Base-by-base conservation (phyloP, 192 early-diverging fungal genomes). In the Rhizophagus clarus region DNA sequence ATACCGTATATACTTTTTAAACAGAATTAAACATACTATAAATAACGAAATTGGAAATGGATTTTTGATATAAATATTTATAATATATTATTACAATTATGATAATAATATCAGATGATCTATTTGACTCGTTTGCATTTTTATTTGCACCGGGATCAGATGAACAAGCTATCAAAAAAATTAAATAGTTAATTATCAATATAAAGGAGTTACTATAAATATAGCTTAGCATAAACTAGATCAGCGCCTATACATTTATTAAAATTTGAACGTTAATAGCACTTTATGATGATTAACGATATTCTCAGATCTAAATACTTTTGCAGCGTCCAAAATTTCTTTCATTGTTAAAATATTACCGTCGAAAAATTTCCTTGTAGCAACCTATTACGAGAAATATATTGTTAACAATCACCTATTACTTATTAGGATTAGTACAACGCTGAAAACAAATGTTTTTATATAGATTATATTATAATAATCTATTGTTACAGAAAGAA, bases 41-140 rank as follows among this genome's bases (percentile, higher is more conserved):
- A 69, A 79, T 22, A 28, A 40, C 37, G 37, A 40, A 7, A 40
- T 40, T 40, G 37, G 37, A 40, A 0, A 5, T 40, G 37, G 37
- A 40, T 40, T 40, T n/a, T 40, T 40, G 32, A 51, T 56, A n/a
- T n/a, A n/a, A 66, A 56, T 79, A 69, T 12, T 80, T 74, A 61
- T 86, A 86, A 34, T 86, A 77, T 34, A 86, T 86, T 34, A 86
- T 86, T 9, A 84, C 81, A 14, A 86, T 81, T 31, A 84, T 81
- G 6, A 86, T 82, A 7, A 86, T 83, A 6, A 86, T 79, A 9
- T 83, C 85, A 2, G 83, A 81, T 1, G 79, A 76, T 61, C 85
- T 72, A 34, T 83, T 80, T 15, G 77, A 77, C 60, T 86, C 85
- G 3, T 34, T 34, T 34, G 2, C 34, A 5, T 75, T 79, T 28